phyloP scores from a whole-genome alignment of 495 filamentous ascomycete genomes.

The Amphirosellinia nigrospora region DNA sequence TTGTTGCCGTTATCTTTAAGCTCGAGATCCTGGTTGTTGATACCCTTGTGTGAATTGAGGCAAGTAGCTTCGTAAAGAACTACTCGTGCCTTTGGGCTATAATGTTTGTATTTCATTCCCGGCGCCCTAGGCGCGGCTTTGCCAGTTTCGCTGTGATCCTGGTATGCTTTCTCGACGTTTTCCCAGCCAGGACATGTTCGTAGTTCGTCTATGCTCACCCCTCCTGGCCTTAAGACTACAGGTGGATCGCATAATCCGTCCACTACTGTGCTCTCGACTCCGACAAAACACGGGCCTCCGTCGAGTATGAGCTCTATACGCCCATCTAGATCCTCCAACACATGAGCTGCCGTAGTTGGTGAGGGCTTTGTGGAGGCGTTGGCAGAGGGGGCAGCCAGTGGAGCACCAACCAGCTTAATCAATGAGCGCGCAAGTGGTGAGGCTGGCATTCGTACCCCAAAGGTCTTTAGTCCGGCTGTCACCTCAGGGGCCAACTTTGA shows the following conservation, averaged over 20 bases:
- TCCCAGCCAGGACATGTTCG: slow-evolving; percentile 80
- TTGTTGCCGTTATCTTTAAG: slow-evolving; percentile 5
- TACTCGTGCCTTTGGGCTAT: slow-evolving; percentile 88
- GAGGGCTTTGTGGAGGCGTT: slow-evolving; percentile 93
- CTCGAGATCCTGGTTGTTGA: slow-evolving; percentile 29
- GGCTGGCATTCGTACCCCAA: slow-evolving; percentile 88
- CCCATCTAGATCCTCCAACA: slow-evolving; percentile 80
- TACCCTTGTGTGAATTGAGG: slow-evolving; percentile 22
- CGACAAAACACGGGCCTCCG: slow-evolving; percentile 82
- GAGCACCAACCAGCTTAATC: slow-evolving; percentile 74
- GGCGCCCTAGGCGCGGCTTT: slow-evolving; percentile 76
- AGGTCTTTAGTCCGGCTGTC: slow-evolving; percentile 80
- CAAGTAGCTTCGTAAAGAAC: slow-evolving; percentile 73
- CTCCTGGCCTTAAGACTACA: slow-evolving; percentile 83
- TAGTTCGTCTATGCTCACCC: slow-evolving; percentile 86
- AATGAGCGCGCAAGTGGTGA: slow-evolving; percentile 83
- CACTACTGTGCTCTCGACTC: slow-evolving; percentile 96
- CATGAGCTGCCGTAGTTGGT: slow-evolving; percentile 88
- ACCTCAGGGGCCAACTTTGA: slow-evolving; percentile 83
- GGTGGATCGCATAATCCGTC: slow-evolving; percentile 85
- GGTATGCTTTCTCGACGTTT: slow-evolving; percentile 73
- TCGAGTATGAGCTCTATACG: slow-evolving; percentile 91
- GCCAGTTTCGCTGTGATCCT: slow-evolving; percentile 64
- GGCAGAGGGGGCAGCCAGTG: slow-evolving; percentile 92
- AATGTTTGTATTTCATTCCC: slow-evolving; percentile 99